A percentile compares a stretch with the other conserved stretches of the same genome.
These are phyloP conservation scores for Lotmaria passim DNA, from an alignment of 208 protist species.

Conservation along the genomic window DNA sequence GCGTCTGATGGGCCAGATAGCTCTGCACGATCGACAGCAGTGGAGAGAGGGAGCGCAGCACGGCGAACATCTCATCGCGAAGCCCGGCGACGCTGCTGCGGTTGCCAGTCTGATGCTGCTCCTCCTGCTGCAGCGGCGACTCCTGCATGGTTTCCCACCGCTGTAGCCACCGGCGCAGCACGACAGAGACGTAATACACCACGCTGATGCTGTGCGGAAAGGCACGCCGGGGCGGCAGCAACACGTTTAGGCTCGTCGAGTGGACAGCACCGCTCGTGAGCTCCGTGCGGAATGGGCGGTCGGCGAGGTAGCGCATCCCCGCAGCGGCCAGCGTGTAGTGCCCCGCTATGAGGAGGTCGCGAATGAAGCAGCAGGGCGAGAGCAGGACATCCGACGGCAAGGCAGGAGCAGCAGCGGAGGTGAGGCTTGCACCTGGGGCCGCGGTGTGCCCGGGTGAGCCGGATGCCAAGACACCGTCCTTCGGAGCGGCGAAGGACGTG, in stretches of 20 bases:
- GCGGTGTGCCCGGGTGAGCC: background rate
- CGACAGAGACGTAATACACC: constrained; percentile 30
- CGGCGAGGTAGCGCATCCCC: constrained; percentile 41
- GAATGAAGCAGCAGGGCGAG: constrained; percentile 56
- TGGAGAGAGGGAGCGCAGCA: constrained; percentile 42
- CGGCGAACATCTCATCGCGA: constrained; percentile 11
- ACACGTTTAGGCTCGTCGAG: constrained; percentile 55
- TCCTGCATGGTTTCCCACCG: constrained; percentile 26
- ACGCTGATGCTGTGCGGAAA: constrained; percentile 44
- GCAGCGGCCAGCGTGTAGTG: constrained; percentile 43
- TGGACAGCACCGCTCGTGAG: background rate
- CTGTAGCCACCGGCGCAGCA: constrained; percentile 33
- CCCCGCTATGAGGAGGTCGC: constrained; percentile 58
- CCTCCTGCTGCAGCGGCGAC: constrained; percentile 8
- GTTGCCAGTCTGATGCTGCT: background rate
- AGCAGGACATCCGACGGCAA: constrained; percentile 23
- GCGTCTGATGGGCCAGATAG: constrained; percentile 53
- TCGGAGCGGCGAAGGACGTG: background rate
- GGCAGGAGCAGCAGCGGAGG: background rate
- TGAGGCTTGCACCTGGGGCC: background rate
- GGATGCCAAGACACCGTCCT: background rate
- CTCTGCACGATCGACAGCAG: constrained; percentile 40
- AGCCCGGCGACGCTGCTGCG: background rate
- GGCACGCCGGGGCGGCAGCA: constrained; percentile 51
- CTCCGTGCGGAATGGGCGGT: background rate